These are phyloP conservation scores for Solanum tarijense DNA, from an alignment of 257 asterid species.

Conservation along the genomic window DNA sequence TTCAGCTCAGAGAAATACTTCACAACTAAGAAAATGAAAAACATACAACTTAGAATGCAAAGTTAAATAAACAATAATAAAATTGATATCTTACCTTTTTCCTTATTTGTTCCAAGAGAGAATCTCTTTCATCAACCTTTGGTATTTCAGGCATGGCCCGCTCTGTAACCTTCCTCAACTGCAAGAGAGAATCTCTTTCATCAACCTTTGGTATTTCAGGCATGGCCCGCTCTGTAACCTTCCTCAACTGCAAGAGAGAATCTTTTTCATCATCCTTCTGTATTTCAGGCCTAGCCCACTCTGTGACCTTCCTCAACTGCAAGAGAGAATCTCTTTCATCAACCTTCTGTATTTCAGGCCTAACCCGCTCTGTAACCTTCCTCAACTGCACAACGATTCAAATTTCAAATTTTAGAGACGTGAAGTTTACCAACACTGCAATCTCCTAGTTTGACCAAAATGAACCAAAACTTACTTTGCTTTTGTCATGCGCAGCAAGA, in stretches of 20 bases:
- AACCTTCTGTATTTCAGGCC: slow-evolving; percentile 37
- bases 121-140: slow-evolving; percentile 31
- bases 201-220: slow-evolving; percentile 45
- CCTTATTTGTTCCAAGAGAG: slow-evolving; percentile 74
- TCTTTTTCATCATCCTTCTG: slow-evolving; percentile 64
- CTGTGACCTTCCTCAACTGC: slow-evolving; percentile 84
- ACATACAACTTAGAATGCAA: not conserved
- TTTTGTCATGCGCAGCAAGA: slow-evolving; percentile 64
- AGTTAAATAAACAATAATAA: not conserved
- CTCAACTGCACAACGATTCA: slow-evolving; percentile 49
- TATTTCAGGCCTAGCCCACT: slow-evolving; percentile 31
- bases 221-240: slow-evolving; percentile 33
- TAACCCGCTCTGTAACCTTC: slow-evolving; percentile 54
- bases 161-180: slow-evolving; percentile 26
- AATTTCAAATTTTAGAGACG: slow-evolving; percentile 14
- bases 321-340: slow-evolving; percentile 69
- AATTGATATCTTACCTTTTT: slow-evolving; percentile 41
- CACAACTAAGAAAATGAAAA: not conserved
- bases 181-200: slow-evolving; percentile 34
- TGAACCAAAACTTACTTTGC: slow-evolving; percentile 46
- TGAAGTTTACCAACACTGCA: not conserved
- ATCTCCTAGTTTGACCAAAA: not conserved
- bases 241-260: slow-evolving; percentile 34
- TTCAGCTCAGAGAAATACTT: slow-evolving; percentile 2
- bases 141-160: slow-evolving; percentile 32